Conservation (phyloP, 1,284 basidiomycete genomes). For the Trichosporon sp. region DNA sequence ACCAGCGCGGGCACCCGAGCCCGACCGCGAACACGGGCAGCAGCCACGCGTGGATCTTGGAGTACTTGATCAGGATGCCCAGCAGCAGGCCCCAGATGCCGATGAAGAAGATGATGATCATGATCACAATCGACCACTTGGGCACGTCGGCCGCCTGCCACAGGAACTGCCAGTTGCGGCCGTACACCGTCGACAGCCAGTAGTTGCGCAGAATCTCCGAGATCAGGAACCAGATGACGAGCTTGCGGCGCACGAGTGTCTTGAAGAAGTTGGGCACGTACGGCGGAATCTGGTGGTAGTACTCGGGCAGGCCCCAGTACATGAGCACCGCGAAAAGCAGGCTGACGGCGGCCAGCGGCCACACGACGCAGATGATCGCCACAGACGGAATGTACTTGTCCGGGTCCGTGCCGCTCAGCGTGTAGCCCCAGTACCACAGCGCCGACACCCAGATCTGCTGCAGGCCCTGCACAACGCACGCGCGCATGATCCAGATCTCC, state of each 20-base stretch:
- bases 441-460: conserved; percentile 89
- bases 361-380: conserved; percentile 65
- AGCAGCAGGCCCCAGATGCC: conserved; percentile 74
- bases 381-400: conserved; percentile 38
- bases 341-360: conserved; percentile 71
- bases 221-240: conserved; percentile 87
- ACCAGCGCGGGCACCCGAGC: conserved; percentile 85
- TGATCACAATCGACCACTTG: conserved; percentile 72
- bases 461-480: conserved; percentile 84
- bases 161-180: conserved; percentile 87
- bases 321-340: conserved; percentile 74
- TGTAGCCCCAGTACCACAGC: conserved; percentile 89
- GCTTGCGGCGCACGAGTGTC: conserved; percentile 79
- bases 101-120: conserved; percentile 77
- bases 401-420: conserved; percentile 57
- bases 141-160: conserved; percentile 73
- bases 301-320: conserved; percentile 73
- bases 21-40: conserved; percentile 89
- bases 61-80: conserved; percentile 71
- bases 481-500: conserved; percentile 82
- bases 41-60: conserved; percentile 89
- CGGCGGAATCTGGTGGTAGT: conserved; percentile 63
- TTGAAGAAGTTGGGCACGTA: conserved; percentile 85
- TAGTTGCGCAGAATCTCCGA: conserved; percentile 84
- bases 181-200: conserved; percentile 79